Percentiles rank a stretch among this genome's conserved stretches.
Conservation (phyloP, 345 rosid species). For the Salix purpurea region DNA sequence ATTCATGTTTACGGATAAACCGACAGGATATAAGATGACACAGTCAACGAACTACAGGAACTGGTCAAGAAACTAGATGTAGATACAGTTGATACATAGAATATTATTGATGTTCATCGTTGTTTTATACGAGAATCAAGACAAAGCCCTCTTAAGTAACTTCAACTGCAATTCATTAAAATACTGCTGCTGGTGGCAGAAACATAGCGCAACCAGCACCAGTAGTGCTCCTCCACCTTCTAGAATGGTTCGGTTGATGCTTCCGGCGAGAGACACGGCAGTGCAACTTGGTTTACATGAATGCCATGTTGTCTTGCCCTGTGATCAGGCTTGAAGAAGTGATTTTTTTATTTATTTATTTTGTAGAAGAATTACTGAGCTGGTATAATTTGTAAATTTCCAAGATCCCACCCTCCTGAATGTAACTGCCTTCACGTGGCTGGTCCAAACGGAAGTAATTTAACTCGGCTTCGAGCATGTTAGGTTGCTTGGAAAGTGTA, state of each 20-base stretch:
- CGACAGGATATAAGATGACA: slow-evolving; percentile 2
- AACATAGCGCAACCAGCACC: neutral
- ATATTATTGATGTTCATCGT: neutral
- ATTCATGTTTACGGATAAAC: neutral
- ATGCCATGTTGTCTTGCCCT: neutral
- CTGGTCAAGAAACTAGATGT: neutral
- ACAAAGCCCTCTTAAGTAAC: neutral
- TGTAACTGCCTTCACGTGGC: no score
- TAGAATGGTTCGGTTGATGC: neutral
- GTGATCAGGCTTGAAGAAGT: neutral
- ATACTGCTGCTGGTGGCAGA: neutral
- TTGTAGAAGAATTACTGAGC: no score
- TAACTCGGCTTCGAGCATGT: no score
- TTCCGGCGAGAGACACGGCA: neutral
- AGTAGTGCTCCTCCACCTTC: neutral
- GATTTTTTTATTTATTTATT: neutral
- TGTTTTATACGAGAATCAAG: neutral
- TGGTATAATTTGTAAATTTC: no score
- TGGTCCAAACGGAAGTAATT: no score
- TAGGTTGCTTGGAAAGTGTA: no score
- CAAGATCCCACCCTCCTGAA: no score
- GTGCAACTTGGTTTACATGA: neutral
- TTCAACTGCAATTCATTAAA: neutral
- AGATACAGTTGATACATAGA: neutral
- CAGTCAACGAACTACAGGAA: neutral